phyloP scores from a whole-genome alignment of 257 asterid species.

The Avicennia marina region DNA sequence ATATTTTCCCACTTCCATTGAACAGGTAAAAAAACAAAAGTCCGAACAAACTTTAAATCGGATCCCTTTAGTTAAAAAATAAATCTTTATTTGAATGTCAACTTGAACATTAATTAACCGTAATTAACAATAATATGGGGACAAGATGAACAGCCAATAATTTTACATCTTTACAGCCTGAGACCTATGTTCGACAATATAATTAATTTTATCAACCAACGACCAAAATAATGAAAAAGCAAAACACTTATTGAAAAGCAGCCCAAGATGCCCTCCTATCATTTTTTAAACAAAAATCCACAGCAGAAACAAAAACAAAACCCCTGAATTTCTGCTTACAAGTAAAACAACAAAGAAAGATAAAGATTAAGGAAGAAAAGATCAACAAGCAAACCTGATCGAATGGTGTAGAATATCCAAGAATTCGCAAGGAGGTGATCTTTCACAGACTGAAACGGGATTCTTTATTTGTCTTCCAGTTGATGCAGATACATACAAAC shows the following conservation, averaged over 20 bases:
- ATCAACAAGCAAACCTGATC: conserved; percentile 24
- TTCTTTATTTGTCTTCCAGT: neutral
- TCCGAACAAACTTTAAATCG: neutral
- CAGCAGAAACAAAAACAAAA: conserved; percentile 9
- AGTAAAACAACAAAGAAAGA: neutral
- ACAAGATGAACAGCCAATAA: neutral
- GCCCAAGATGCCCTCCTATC: neutral
- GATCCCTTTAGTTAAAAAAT: conserved; percentile 13
- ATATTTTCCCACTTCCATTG: conserved; percentile 10
- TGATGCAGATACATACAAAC: neutral
- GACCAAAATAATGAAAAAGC: neutral
- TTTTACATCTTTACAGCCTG: neutral
- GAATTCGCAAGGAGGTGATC: conserved; percentile 9
- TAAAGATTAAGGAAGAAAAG: neutral
- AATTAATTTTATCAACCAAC: conserved; percentile 13
- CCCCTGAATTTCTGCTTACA: conserved; percentile 13
- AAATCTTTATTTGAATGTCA: conserved; percentile 7
- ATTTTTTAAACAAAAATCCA: neutral
- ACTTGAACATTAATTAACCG: conserved; percentile 9
- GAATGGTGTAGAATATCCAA: conserved; percentile 12
- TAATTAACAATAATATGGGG: neutral
- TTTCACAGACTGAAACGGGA: neutral
- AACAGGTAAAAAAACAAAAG: neutral
- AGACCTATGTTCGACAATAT: neutral
- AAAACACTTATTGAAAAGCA: neutral